Percentiles rank a stretch among this genome's conserved stretches.
Evolutionary conservation across 768 basidiomycete species (phyloP).

Genomic region (Leccinum rimulosum): DNA sequence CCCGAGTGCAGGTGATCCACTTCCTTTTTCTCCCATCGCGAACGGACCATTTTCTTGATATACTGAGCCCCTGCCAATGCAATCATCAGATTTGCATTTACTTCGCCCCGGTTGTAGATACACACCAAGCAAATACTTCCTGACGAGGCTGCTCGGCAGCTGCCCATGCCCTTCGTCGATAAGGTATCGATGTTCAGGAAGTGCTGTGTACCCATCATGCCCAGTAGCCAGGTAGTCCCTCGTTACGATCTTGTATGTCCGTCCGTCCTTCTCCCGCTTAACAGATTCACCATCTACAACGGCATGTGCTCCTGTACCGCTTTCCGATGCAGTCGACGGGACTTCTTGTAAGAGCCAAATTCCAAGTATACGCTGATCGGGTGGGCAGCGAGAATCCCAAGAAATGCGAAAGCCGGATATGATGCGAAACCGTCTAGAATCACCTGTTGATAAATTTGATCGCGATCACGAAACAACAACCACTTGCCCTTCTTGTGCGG

Average conservation of each 20-base stretch:
- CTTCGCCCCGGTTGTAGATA: not conserved
- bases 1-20: conserved; percentile 38
- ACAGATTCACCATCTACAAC: conserved; percentile 52
- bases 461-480: not conserved
- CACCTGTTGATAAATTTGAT: not conserved
- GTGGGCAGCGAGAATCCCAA: conserved; percentile 78
- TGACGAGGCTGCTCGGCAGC: conserved; percentile 72
- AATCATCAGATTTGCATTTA: not conserved
- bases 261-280: conserved; percentile 47
- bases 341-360: conserved; percentile 56
- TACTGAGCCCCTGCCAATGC: conserved; percentile 60
- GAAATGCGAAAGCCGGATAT: conserved; percentile 80
- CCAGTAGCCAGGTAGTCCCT: conserved; percentile 82
- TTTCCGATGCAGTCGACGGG: not conserved
- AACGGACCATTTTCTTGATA: conserved; percentile 59
- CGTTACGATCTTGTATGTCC: conserved; percentile 78
- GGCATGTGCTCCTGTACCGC: not conserved
- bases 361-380: conserved; percentile 71
- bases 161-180: conserved; percentile 83
- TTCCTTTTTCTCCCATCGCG: conserved; percentile 25
- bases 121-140: conserved; percentile 80
- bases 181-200: conserved; percentile 66
- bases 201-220: conserved; percentile 75
- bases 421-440: conserved; percentile 77
- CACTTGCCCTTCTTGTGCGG: conserved; percentile 83